These are phyloP conservation scores for Penicillium sp. DNA, from an alignment of 2,329 filamentous ascomycete genomes.

Conservation along the genomic window DNA sequence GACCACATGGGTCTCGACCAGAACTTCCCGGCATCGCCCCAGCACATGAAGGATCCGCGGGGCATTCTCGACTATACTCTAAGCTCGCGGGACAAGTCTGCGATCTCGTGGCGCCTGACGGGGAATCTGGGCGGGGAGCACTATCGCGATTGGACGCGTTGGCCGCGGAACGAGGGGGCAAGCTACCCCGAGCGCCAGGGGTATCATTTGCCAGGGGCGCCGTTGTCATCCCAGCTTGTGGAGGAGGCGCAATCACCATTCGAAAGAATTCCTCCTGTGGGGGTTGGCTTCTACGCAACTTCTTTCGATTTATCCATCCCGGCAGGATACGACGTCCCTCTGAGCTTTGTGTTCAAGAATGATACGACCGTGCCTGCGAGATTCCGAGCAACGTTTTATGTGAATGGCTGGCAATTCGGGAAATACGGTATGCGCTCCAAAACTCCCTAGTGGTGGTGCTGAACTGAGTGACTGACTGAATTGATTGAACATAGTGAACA, in stretches of 20 bases:
- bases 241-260: slow-evolving; percentile 31
- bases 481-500: slow-evolving; percentile 41
- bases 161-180: slow-evolving; percentile 61
- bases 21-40: slow-evolving; percentile 34
- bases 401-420: slow-evolving; percentile 60
- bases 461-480: not conserved
- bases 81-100: slow-evolving; percentile 35
- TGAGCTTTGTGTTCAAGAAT: slow-evolving; percentile 53
- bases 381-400: slow-evolving; percentile 52
- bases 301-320: slow-evolving; percentile 55
- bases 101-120: slow-evolving; percentile 56
- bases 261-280: slow-evolving; percentile 43
- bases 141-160: slow-evolving; percentile 54
- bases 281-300: slow-evolving; percentile 56
- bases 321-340: slow-evolving; percentile 56
- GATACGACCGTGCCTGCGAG: not conserved
- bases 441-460: not conserved
- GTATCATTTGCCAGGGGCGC: slow-evolving; percentile 55
- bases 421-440: slow-evolving; percentile 45
- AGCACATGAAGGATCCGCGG: slow-evolving; percentile 49
- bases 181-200: slow-evolving; percentile 59
- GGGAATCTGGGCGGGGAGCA: slow-evolving; percentile 61
- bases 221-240: slow-evolving; percentile 18
- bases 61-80: slow-evolving; percentile 55
- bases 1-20: slow-evolving; percentile 37